phyloP scores from a whole-genome alignment of 805 yeast species.

The Metschnikowia dekortorum region DNA sequence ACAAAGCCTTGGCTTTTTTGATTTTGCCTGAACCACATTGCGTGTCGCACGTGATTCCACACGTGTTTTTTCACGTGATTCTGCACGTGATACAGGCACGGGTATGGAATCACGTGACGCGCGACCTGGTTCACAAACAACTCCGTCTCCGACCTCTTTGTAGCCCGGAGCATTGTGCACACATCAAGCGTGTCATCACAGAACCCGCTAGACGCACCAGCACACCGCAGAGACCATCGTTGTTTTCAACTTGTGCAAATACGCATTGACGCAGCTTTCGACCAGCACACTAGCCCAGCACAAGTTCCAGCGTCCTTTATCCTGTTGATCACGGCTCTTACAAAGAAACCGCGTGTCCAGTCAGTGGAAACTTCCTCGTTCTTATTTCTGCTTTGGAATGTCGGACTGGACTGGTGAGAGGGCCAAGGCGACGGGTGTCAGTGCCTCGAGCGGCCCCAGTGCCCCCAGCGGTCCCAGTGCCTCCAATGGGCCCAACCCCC shows the following conservation, averaged over 20 bases:
- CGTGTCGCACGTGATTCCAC: no score
- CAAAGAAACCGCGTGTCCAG: not conserved
- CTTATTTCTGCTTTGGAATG: not conserved
- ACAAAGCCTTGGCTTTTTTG: no score
- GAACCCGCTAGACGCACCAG: not conserved
- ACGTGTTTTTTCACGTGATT: not conserved
- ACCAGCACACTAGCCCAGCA: not conserved
- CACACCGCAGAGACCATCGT: not conserved
- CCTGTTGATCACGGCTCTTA: not conserved
- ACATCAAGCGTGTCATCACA: not conserved
- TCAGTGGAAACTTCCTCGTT: not conserved
- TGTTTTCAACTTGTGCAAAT: not conserved
- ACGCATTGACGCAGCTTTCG: not conserved
- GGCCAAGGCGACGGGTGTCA: not conserved
- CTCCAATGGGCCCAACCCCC: no score
- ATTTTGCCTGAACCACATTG: no score
- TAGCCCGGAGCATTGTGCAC: not conserved
- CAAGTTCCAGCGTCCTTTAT: not conserved
- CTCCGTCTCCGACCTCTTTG: not conserved
- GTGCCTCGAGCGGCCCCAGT: not conserved
- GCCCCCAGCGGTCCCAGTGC: no score
- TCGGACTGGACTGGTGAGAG: not conserved
- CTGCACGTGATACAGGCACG: no score
- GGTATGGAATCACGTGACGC: not conserved
- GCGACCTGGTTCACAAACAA: slow-evolving; percentile 3